A percentile compares a stretch with the other conserved stretches of the same genome.
These are phyloP conservation scores for Tulasnella sp. DNA, from an alignment of 768 basidiomycete species.

Conservation along the genomic window DNA sequence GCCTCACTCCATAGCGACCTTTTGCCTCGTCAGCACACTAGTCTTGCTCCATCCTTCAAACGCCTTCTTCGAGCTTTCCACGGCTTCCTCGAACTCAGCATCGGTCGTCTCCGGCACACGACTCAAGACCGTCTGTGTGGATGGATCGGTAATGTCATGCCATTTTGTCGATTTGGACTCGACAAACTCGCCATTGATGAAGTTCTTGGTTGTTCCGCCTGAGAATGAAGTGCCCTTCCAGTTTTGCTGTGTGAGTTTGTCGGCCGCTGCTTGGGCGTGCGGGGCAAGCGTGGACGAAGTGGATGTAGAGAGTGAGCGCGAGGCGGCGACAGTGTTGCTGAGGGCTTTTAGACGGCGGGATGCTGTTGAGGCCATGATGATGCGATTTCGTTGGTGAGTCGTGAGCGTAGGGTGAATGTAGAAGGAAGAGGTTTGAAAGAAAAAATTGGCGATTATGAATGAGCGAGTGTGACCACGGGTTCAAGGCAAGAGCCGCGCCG, in stretches of 20 bases:
- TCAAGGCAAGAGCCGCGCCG: too few relatives aligned
- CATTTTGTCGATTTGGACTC: conserved; percentile 69
- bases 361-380: too few relatives aligned
- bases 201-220: conserved; percentile 85
- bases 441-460: too few relatives aligned
- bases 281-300: conserved; percentile 9
- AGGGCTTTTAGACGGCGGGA: too few relatives aligned
- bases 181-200: conserved; percentile 80
- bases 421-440: too few relatives aligned
- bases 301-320: not conserved
- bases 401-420: too few relatives aligned
- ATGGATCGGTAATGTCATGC: conserved; percentile 88
- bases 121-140: conserved; percentile 82
- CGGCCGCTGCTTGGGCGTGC: conserved; percentile 47
- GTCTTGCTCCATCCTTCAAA: conserved; percentile 83
- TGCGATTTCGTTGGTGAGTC: too few relatives aligned
- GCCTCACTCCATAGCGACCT: conserved; percentile 75
- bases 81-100: conserved; percentile 71
- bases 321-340: not conserved
- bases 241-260: conserved; percentile 47
- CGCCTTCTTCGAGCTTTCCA: conserved; percentile 71
- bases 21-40: conserved; percentile 75
- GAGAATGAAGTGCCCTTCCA: conserved; percentile 84
- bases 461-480: too few relatives aligned
- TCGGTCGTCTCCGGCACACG: conserved; percentile 81